Evolutionary conservation across 2,329 filamentous ascomycete genomes (phyloP).

Genomic region (Zarea fungicola): DNA sequence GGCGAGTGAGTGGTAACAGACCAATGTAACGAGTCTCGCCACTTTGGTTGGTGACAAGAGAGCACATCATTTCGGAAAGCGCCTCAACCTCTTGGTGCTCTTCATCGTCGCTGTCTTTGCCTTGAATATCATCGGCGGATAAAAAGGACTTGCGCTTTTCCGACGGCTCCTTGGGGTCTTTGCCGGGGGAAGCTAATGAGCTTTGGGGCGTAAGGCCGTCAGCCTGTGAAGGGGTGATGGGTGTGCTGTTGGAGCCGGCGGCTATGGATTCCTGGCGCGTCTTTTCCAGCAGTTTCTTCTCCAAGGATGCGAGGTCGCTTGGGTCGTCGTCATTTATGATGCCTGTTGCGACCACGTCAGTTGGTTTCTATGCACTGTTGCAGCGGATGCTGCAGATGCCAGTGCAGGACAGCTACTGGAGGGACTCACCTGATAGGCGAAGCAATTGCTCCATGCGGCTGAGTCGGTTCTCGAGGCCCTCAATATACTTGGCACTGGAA

Average conservation of each 20-base stretch:
- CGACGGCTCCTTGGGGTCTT: constrained; percentile 33
- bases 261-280: constrained; percentile 46
- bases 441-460: constrained; percentile 94
- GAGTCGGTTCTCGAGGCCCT: constrained; percentile 88
- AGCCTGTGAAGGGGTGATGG: constrained; percentile 46
- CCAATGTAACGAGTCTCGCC: constrained; percentile 96
- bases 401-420: not conserved
- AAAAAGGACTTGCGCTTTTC: constrained; percentile 24
- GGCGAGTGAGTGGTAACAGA: not conserved
- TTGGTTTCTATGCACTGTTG: too few species aligned
- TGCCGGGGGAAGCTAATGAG: constrained; percentile 47
- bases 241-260: constrained; percentile 35
- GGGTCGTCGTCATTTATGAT: constrained; percentile 80
- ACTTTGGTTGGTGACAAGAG: constrained; percentile 86
- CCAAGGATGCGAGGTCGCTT: constrained; percentile 80
- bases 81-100: constrained; percentile 62
- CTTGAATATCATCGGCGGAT: constrained; percentile 17
- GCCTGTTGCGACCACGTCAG: constrained; percentile 36
- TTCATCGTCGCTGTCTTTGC: constrained; percentile 26
- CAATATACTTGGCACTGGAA: constrained; percentile 98
- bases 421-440: constrained; percentile 63
- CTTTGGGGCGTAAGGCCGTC: constrained; percentile 46
- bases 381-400: too few species aligned
- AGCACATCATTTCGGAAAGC: constrained; percentile 98
- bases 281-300: constrained; percentile 65